Conservation (phyloP, 768 basidiomycete genomes). For the Tulasnella sp. region DNA sequence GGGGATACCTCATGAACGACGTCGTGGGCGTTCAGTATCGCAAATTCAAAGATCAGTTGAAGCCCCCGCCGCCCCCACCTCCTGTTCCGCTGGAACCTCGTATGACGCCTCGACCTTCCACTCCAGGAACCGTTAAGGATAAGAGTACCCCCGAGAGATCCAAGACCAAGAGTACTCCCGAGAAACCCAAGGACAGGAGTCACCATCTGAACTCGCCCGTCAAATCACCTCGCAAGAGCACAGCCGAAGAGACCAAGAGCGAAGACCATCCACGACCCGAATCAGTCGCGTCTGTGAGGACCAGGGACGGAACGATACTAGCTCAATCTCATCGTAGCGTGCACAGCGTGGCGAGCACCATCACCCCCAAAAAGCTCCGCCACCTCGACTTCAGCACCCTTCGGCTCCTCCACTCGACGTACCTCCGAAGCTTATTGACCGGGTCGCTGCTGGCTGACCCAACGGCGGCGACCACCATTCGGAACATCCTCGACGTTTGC, state of each 20-base stretch:
- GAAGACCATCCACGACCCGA: background rate
- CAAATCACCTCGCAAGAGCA: background rate
- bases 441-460: slow-evolving; percentile 74
- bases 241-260: background rate
- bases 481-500: slow-evolving; percentile 74
- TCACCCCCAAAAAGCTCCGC: background rate
- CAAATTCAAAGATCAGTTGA: slow-evolving; percentile 59
- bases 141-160: background rate
- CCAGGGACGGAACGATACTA: background rate
- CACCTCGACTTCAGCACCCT: slow-evolving; percentile 82
- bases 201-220: background rate
- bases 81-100: slow-evolving; percentile 11
- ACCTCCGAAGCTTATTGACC: slow-evolving; percentile 71
- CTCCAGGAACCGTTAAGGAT: background rate
- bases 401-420: slow-evolving; percentile 73
- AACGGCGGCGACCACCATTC: slow-evolving; percentile 56
- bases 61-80: background rate
- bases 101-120: background rate
- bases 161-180: background rate
- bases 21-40: slow-evolving; percentile 82
- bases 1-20: slow-evolving; percentile 85
- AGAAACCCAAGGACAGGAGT: background rate
- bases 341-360: background rate
- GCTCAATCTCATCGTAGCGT: background rate
- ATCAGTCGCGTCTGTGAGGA: background rate